Base-by-base conservation (phyloP, 225 moss, liverwort and hornwort genomes). In the Polytrichum commune region DNA sequence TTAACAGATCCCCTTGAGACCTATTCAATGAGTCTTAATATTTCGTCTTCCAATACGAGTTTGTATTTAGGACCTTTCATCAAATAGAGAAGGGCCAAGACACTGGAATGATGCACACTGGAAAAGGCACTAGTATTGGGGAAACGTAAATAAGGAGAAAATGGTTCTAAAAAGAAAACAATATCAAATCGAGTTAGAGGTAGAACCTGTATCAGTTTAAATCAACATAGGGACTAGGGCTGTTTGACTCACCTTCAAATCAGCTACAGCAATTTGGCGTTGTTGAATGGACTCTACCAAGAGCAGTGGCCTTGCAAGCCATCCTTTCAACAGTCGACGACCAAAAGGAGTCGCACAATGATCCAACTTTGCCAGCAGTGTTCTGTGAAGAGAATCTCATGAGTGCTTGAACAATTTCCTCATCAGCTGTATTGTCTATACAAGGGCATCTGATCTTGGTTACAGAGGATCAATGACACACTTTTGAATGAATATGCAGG, bases 221-320 rank as follows among this genome's bases (percentile, higher is more conserved):
- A 23, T 23, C 58, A 58, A 24, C n/a, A 22, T 5, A 58, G 24
- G 24, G n/a, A 20, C 58, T 24, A n/a, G 22, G 24, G 9, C 20
- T 58, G 22, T 62, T 22, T 62, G 69, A 53, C 60, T 71, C 78
- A 95, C 98, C 89, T 89, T 90, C 54, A 99, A 71, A 80, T 99
- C 98, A 27, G 22, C 62, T 18, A 90, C 68, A 74, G 93, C 91
- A 78, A 75, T 66, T 70, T 99, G 98, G 66, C 98, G 83, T 80
- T 95, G 88, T 70, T 75, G 73, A 55, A 99, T 95, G 25, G 98
- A 84, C 66, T 91, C 89, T 72, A 82, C 75, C 8, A 86, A 83
- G 57, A 95, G 71, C 10, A 99, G 79, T 55, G 98, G 98, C 75
- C 98, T 91, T 53, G 93, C 91, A 46, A 99, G 91, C 98, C 98